Evolutionary conservation across 768 basidiomycete species (phyloP), one percentile per base, ranked within the genome.

Genomic region (Termitomyces sp.): DNA sequence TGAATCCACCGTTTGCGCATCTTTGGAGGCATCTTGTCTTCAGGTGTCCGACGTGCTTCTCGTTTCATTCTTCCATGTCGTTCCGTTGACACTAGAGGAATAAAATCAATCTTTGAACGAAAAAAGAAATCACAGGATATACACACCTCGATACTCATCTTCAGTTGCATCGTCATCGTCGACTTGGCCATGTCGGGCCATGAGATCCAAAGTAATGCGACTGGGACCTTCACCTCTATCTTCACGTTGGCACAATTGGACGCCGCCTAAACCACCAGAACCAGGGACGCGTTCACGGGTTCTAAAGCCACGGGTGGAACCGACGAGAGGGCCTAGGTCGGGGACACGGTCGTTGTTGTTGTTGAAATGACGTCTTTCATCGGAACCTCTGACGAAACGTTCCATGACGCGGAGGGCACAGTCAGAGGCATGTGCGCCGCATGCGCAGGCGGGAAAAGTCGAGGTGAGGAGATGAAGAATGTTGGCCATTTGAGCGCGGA

Each of bases 371-470:
- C 28, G n/a, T n/a, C n/a, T n/a, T n/a, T n/a, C n/a, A n/a, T 28
- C 28, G 4, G 28, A 7, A 28, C 28, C 28, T 28, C 28, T 28
- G 28, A 28, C 28, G 28, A 28, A 32, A n/a, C 73, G 73, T 14
- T 79, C 80, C 79, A 88, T 85, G n/a, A 80, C 76, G 12, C 71
- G 74, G 24, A 87, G 66, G 2, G 81, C 85, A 61, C 88, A 90
- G 51, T 86, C 82, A 32, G 73, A 74, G 4, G 84, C 76, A 5
- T 74, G 74, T 10, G 79, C 73, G 6, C 88, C 88, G 59, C 88
- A 90, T 0, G 88, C 88, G 53, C 88, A 90, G 1, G 85, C 84
- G 3, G 84, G 83, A 62, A 89, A 90, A 0, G 84, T 87, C 17
- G 83, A 83, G 7, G 81, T 74, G 51, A 90, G 77, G 6, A 85